These are phyloP conservation scores for Avena sativa DNA, from an alignment of 176 grass and related monocot species.

Conservation along the genomic window DNA sequence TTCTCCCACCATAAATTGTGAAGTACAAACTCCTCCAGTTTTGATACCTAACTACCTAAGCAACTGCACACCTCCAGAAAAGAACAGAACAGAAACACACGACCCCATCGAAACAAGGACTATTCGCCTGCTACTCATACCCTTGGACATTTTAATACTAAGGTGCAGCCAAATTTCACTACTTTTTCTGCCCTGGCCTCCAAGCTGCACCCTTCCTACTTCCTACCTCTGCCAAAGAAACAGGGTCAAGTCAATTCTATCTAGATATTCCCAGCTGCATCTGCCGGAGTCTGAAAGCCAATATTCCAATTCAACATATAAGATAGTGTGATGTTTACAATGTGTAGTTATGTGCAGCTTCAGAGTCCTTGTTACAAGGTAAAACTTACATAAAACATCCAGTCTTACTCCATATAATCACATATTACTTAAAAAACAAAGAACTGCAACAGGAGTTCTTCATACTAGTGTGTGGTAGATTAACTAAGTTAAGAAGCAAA, in stretches of 20 bases:
- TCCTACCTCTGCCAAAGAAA: not conserved
- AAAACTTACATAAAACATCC: conserved; percentile 16
- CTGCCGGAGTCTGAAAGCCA: not conserved
- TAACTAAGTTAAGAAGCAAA: not conserved
- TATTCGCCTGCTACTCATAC: not conserved
- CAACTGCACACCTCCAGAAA: not conserved
- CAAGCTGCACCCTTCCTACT: not conserved
- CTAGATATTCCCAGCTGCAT: not conserved
- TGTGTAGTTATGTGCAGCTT: too few species aligned
- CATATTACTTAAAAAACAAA: not conserved
- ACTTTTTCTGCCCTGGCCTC: not conserved
- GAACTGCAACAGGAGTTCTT: not conserved
- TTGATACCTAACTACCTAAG: not conserved
- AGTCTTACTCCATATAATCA: not conserved
- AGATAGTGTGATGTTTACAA: too few species aligned
- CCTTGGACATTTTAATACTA: not conserved
- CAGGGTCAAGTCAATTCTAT: not conserved
- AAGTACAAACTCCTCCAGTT: not conserved
- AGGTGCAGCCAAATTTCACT: conserved; percentile 4
- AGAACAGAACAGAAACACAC: not conserved
- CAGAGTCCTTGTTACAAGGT: too few species aligned
- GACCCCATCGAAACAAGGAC: not conserved
- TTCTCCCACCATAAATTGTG: not conserved
- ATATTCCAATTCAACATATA: not conserved
- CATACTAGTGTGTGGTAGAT: not conserved